Percentiles rank a stretch among this genome's conserved stretches.
Conservation (phyloP, 345 rosid genomes). For the Brassica rapa region DNA sequence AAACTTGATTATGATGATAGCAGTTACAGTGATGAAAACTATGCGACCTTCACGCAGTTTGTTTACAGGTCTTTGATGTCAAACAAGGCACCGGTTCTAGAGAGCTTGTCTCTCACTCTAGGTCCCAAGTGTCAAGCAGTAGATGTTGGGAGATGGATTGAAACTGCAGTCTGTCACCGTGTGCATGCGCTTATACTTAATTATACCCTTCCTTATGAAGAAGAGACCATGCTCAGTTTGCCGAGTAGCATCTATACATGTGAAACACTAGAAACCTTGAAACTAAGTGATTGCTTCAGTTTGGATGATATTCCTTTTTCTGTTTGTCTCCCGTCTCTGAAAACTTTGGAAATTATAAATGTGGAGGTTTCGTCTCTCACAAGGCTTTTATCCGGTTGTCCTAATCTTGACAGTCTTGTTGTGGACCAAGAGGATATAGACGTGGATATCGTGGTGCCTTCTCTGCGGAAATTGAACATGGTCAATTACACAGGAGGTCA, state of each 20-base stretch:
- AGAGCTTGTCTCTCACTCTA: neutral
- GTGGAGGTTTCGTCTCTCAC: neutral
- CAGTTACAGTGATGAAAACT: neutral
- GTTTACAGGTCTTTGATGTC: neutral
- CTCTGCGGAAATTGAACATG: no score
- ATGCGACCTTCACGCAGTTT: neutral
- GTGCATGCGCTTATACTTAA: neutral
- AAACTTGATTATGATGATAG: neutral
- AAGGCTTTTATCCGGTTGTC: neutral
- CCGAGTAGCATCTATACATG: neutral
- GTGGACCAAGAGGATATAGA: neutral
- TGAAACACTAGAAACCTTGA: neutral
- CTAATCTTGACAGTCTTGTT: neutral
- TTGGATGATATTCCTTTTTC: neutral
- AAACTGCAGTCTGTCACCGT: neutral
- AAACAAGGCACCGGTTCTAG: neutral
- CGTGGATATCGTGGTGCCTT: no score
- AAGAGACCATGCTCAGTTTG: neutral
- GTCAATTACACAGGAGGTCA: no score
- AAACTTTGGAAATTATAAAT: no score
- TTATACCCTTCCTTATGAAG: neutral
- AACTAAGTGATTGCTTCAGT: neutral
- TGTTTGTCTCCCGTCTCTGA: neutral
- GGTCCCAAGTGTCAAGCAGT: neutral
- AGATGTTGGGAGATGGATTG: neutral